A percentile compares a stretch with the other conserved stretches of the same genome.
Evolutionary conservation across 257 asterid genomes (phyloP).

Genomic region (Solanum pinnatisectum): DNA sequence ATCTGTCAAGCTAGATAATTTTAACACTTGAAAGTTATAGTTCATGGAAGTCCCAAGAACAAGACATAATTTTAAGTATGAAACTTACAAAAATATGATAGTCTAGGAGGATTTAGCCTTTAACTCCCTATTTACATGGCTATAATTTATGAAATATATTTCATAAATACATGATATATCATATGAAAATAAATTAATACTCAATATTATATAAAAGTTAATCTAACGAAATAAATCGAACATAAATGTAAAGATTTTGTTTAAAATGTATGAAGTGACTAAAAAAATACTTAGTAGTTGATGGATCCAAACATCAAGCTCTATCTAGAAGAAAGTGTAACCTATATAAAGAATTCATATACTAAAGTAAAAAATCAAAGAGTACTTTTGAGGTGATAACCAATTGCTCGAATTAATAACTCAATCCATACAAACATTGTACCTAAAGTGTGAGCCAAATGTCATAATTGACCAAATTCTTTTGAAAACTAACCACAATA

Average conservation of each 20-base stretch:
- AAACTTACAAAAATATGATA: neutral
- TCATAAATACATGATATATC: neutral
- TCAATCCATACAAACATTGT: conserved; percentile 83
- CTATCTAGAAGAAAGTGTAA: too few species aligned
- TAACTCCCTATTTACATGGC: neutral
- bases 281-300: neutral
- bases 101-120: neutral
- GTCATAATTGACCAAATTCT: conserved; percentile 54
- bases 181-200: neutral
- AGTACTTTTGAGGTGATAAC: conserved; percentile 56
- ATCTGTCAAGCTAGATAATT: neutral
- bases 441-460: conserved; percentile 39
- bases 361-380: conserved; percentile 29
- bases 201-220: neutral
- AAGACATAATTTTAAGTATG: neutral
- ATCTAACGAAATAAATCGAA: neutral
- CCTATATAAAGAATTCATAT: too few species aligned
- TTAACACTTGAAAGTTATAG: neutral
- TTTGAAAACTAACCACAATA: conserved; percentile 75
- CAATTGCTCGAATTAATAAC: conserved; percentile 63
- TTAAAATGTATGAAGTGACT: neutral
- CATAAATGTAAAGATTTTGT: neutral
- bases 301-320: conserved; percentile 54
- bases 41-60: neutral
- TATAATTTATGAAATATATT: neutral